phyloP scores from a whole-genome alignment of 1,139 yeast species.

The Kurtzmaniella natalensis region DNA sequence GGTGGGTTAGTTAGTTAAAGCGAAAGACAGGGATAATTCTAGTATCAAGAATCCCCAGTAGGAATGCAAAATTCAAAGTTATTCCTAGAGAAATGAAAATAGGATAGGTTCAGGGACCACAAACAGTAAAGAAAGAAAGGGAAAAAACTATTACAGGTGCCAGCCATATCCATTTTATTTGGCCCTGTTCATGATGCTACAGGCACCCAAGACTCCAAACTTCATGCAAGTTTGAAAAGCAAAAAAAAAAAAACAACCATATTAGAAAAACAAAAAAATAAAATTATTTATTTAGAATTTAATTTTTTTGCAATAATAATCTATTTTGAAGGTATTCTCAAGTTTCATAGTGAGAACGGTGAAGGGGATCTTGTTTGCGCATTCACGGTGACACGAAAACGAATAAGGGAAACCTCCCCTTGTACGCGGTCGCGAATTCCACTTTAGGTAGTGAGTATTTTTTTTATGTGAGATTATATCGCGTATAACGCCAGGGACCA shows the following conservation, averaged over 20 bases:
- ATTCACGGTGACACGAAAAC: slow-evolving; percentile 3
- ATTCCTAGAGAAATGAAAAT: not conserved
- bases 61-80: no score
- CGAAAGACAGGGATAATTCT: not conserved
- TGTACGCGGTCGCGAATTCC: slow-evolving; percentile 4
- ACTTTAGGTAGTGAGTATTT: not conserved
- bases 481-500: slow-evolving; percentile 1
- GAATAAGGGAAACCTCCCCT: slow-evolving; percentile 1
- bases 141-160: not conserved
- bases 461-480: not conserved
- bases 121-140: no score
- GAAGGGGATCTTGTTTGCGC: slow-evolving; percentile 1
- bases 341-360: no score
- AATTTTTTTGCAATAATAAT: no score
- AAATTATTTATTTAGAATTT: no score
- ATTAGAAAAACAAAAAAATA: not conserved
- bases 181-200: no score
- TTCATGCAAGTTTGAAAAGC: no score
- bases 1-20: not conserved
- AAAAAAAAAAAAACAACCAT: not conserved
- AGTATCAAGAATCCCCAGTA: not conserved
- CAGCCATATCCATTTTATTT: slow-evolving; percentile 1
- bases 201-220: slow-evolving; percentile 1
- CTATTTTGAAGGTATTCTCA: no score
- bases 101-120: not conserved